A percentile compares a stretch with the other conserved stretches of the same genome.
Conservation (phyloP, 768 basidiomycete genomes). For the Trametes meyenii region DNA sequence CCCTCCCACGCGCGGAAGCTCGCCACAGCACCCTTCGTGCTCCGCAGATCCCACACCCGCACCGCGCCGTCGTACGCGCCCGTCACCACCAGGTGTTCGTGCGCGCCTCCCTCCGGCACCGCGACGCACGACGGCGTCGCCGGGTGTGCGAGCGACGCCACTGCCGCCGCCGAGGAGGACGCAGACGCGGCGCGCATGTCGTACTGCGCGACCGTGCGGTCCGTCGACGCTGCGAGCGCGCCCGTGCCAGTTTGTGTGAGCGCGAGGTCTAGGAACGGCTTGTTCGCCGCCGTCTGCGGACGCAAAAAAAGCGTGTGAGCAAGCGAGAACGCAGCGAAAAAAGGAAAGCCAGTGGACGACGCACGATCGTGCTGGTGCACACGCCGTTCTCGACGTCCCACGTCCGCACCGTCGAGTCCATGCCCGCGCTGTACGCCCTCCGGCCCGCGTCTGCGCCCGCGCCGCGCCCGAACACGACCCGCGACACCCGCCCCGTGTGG, state of each 20-base stretch:
- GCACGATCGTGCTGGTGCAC: conserved; percentile 69
- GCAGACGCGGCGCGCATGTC: conserved; percentile 57
- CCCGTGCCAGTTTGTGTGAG: conserved; percentile 46
- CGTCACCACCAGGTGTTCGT: conserved; percentile 59
- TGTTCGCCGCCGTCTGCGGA: conserved; percentile 64
- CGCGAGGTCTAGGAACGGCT: conserved; percentile 72
- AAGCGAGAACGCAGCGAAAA: not conserved
- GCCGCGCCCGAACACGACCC: conserved; percentile 54
- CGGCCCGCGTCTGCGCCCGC: conserved; percentile 25
- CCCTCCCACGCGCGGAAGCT: conserved; percentile 65
- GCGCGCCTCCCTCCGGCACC: not conserved
- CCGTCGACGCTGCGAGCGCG: conserved; percentile 68
- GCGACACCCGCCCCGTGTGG: conserved; percentile 82
- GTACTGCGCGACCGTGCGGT: conserved; percentile 72
- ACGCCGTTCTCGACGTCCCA: conserved; percentile 88
- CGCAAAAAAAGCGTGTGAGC: not conserved
- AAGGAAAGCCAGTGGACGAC: conserved; percentile 31
- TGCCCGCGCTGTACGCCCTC: conserved; percentile 75
- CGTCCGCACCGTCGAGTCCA: conserved; percentile 85
- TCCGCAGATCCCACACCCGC: conserved; percentile 78
- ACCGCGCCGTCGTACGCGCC: conserved; percentile 81
- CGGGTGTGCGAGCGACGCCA: conserved; percentile 56
- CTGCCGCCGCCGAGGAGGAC: conserved; percentile 37
- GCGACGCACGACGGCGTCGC: conserved; percentile 69
- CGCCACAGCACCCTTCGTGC: conserved; percentile 63